These are phyloP conservation scores for Boeremia lycopersici DNA, from an alignment of 2,329 filamentous ascomycete genomes.

Conservation along the genomic window DNA sequence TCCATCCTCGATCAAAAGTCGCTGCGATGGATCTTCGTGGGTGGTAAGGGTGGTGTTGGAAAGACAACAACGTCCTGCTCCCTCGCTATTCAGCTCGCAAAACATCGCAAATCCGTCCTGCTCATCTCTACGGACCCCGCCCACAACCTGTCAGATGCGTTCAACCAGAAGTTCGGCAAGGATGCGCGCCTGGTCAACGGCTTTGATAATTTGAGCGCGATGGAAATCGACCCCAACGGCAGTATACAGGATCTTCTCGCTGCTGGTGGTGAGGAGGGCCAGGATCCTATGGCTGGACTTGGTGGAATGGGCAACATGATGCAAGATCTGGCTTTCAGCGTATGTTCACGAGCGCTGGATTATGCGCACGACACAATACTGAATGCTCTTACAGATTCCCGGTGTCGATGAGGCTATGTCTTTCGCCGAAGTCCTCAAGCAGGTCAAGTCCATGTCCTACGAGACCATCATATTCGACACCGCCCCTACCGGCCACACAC, in stretches of 20 bases:
- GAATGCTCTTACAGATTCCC: constrained; percentile 70
- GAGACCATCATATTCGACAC: constrained; percentile 99
- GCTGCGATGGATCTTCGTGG: constrained; percentile 98
- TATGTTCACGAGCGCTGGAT: constrained; percentile 53
- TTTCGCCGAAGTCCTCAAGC: constrained; percentile 97
- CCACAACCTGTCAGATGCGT: constrained; percentile 97
- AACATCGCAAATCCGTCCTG: constrained; percentile 91
- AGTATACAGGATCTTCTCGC: constrained; percentile 94
- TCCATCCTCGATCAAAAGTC: constrained; percentile 93
- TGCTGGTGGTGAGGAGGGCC: constrained; percentile 72
- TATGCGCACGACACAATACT: not conserved
- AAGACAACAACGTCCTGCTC: constrained; percentile 99
- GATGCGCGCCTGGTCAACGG: constrained; percentile 92
- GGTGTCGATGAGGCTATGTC: constrained; percentile 99
- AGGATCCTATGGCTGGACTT: constrained; percentile 72
- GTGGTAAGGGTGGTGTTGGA: constrained; percentile 96
- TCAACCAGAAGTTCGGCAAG: constrained; percentile 99
- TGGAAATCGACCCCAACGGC: constrained; percentile 99
- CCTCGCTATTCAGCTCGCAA: constrained; percentile 95
- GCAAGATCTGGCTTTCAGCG: constrained; percentile 96
- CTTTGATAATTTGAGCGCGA: constrained; percentile 91
- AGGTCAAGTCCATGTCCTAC: constrained; percentile 98
- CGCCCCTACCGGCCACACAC: constrained; percentile 94
- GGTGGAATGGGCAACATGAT: constrained; percentile 89
- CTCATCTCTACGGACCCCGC: constrained; percentile 98